Evolutionary conservation across 306 rosid genomes (phyloP), one percentile per base, ranked within the genome.

Genomic region (Quercus aquifolioides): DNA sequence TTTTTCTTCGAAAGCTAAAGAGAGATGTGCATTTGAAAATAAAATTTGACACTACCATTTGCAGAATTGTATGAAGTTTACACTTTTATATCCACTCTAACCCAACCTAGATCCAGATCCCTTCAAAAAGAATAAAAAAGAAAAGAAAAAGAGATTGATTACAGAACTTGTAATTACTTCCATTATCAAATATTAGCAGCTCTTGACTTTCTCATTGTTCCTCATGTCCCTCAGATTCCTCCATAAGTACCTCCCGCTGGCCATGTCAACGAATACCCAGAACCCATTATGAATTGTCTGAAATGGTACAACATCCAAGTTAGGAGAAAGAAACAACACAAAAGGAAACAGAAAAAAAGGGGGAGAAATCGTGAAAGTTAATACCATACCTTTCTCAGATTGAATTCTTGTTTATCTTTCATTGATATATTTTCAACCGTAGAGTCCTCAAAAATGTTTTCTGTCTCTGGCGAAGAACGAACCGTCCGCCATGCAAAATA

Each of bases 171-270:
- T 33, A 33, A 67, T 33, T 6, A 67, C 23, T 7, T 67, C 51
- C 72, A 35, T 12, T 3, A 35, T n/a, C 25, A 18, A 70, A 2
- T 54, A 51, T 77, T 76, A 85, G 35, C 71, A 74, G 78, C 79
- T 77, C 79, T 81, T 83, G 12, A 69, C 57, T 76, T 77, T 71
- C 13, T 58, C 80, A 21, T 43, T 15, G n/a, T 68, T 73, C 75
- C 81, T 84, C 69, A 28, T 69, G 60, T 83, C 77, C 64, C 56
- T 87, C 68, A 91, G 64, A 80, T 90, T 84, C 86, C 89, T 87
- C 98, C 98, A 94, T 8, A 90, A 80, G 67, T 86, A 94, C 79
- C 81, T 89, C 74, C 94, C 98, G 59, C 95, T 91, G 74, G 94
- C 95, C 98, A 90, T 90, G 83, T 94, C 97, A 17, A 91, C 80